phyloP scores from a whole-genome alignment of 139 green algal genomes.

The Microglena sp. region DNA sequence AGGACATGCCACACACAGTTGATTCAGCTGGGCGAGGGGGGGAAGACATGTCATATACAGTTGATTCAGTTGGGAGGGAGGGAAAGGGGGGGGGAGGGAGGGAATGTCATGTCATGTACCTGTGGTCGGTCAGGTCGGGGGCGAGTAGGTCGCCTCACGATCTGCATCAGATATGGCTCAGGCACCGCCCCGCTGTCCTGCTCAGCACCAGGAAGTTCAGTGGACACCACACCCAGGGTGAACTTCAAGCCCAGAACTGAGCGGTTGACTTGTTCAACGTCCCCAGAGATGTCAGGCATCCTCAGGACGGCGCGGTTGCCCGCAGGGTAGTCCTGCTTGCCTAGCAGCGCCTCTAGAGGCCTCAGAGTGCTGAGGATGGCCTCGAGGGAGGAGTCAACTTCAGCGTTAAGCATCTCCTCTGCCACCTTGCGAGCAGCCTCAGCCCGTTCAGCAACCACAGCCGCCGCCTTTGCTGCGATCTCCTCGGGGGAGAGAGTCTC shows the following conservation, averaged over 20 bases:
- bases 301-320: too few species aligned
- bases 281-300: too few species aligned
- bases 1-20: background rate
- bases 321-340: too few species aligned
- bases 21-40: background rate
- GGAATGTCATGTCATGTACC: too few species aligned
- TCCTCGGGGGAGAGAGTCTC: too few species aligned
- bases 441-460: constrained; percentile 9
- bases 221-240: constrained; percentile 26
- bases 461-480: background rate
- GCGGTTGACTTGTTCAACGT: too few species aligned
- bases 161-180: constrained; percentile 36
- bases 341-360: background rate
- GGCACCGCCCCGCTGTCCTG: constrained; percentile 42
- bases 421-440: constrained; percentile 7
- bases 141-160: too few species aligned
- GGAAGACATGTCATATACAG: background rate
- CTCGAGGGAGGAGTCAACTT: background rate
- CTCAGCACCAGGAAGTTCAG: constrained; percentile 21
- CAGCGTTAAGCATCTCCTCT: constrained; percentile 3
- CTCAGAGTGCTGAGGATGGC: background rate
- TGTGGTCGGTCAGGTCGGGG: too few species aligned
- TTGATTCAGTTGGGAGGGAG: background rate
- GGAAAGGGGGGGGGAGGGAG: background rate
- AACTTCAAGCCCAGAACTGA: constrained; percentile 40